Conservation (phyloP, 2,329 filamentous ascomycete genomes). For the Aspergillus sp. region DNA sequence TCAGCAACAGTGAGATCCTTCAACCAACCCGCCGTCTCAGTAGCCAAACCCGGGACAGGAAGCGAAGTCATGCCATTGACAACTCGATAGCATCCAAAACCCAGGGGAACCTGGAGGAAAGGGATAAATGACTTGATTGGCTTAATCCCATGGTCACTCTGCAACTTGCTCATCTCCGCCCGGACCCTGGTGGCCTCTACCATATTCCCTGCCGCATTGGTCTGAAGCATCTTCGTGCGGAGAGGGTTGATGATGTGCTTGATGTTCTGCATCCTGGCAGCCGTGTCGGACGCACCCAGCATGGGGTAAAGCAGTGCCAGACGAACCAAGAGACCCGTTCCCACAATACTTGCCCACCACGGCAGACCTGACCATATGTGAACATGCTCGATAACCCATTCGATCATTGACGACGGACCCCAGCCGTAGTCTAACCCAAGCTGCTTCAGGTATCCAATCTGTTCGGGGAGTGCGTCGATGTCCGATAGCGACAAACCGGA, state of each 20-base stretch:
- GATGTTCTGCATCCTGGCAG: conserved; percentile 57
- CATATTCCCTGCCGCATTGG: conserved; percentile 41
- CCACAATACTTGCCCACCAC: conserved; percentile 73
- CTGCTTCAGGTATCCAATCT: conserved; percentile 72
- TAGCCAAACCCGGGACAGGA: conserved; percentile 72
- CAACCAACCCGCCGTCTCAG: conserved; percentile 70
- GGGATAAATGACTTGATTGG: conserved; percentile 48
- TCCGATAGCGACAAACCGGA: conserved; percentile 22
- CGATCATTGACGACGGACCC: conserved; percentile 66
- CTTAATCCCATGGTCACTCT: conserved; percentile 51
- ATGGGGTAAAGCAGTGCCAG: conserved; percentile 59
- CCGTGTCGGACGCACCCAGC: conserved; percentile 54
- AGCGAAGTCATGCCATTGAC: conserved; percentile 66
- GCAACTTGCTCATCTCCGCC: conserved; percentile 45
- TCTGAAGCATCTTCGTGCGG: conserved; percentile 48
- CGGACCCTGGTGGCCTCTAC: conserved; percentile 41
- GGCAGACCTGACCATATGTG: conserved; percentile 69
- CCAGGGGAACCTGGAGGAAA: conserved; percentile 61
- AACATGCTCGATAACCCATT: conserved; percentile 73
- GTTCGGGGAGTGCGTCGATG: conserved; percentile 58
- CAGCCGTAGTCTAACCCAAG: conserved; percentile 84
- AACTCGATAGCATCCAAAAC: conserved; percentile 73
- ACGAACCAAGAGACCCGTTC: conserved; percentile 60
- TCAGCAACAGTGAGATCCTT: conserved; percentile 68
- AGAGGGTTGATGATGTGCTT: conserved; percentile 52